Conservation (phyloP, 2,329 filamentous ascomycete genomes). For the Aspergillus tanneri region DNA sequence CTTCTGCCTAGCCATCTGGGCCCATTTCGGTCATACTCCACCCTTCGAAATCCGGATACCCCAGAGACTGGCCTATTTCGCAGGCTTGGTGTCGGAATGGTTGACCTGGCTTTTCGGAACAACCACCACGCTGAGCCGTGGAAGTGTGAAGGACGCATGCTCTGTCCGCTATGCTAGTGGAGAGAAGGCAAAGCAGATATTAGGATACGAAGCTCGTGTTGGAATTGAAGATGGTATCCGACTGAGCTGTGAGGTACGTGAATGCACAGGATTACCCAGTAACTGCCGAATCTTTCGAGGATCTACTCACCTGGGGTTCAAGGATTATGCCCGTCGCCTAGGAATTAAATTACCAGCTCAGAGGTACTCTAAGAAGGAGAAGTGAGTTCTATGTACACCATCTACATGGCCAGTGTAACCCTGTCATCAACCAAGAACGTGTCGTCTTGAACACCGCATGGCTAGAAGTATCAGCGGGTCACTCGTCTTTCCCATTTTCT, state of each 20-base stretch:
- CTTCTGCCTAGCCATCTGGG: conserved; percentile 47
- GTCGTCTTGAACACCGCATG: conserved; percentile 3
- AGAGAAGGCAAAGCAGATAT: conserved; percentile 50
- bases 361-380: conserved; percentile 2
- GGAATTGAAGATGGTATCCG: conserved; percentile 53
- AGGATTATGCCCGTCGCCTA: conserved; percentile 37
- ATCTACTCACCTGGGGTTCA: conserved; percentile 7
- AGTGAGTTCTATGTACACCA: background rate
- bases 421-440: conserved; percentile 1
- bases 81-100: conserved; percentile 49
- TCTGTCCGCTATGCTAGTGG: conserved; percentile 55
- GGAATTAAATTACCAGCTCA: conserved; percentile 23
- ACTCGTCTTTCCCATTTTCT: background rate
- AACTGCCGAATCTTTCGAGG: background rate
- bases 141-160: conserved; percentile 56
- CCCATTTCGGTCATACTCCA: conserved; percentile 52
- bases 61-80: conserved; percentile 47
- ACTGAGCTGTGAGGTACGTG: conserved; percentile 48
- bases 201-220: conserved; percentile 55
- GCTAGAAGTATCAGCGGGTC: background rate
- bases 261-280: background rate
- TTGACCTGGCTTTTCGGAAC: conserved; percentile 49
- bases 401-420: conserved; percentile 8
- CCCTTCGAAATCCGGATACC: conserved; percentile 51
- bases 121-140: conserved; percentile 51